phyloP scores from a whole-genome alignment of 2,329 filamentous ascomycete genomes.

The Cercospora canescens region DNA sequence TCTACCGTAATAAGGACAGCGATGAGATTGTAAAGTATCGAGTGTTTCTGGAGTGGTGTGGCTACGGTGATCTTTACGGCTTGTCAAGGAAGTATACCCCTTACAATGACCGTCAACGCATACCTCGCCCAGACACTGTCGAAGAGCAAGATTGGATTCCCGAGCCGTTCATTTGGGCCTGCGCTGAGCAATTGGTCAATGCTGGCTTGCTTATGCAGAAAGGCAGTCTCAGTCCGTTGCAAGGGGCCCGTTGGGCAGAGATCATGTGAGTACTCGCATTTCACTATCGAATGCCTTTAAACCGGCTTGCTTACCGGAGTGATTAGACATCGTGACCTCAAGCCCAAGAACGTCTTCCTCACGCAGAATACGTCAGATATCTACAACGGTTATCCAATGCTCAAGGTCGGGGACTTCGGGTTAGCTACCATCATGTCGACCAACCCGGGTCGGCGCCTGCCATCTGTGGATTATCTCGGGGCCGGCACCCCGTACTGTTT shows the following conservation, averaged over 20 bases:
- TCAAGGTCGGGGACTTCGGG: conserved; percentile 8
- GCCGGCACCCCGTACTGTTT: background rate
- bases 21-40: background rate
- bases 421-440: background rate
- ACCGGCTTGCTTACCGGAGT: background rate
- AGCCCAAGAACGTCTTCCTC: conserved; percentile 97
- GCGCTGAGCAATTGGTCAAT: background rate
- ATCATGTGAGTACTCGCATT: conserved; percentile 60
- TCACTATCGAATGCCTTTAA: background rate
- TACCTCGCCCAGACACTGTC: background rate
- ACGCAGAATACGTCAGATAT: conserved; percentile 47
- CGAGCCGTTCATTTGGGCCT: conserved; percentile 13
- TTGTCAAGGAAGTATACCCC: background rate
- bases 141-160: conserved; percentile 4
- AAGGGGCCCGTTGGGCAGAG: conserved; percentile 52
- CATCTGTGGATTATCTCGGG: background rate
- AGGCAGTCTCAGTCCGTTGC: background rate
- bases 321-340: conserved; percentile 75
- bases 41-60: conserved; percentile 9
- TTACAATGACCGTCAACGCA: background rate
- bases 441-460: background rate
- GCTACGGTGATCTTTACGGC: conserved; percentile 1
- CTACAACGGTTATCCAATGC: background rate
- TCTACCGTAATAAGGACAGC: background rate
- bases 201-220: conserved; percentile 10